A percentile compares a stretch with the other conserved stretches of the same genome.
Conservation (phyloP, 345 rosid species). For the Lepidium africanum region DNA sequence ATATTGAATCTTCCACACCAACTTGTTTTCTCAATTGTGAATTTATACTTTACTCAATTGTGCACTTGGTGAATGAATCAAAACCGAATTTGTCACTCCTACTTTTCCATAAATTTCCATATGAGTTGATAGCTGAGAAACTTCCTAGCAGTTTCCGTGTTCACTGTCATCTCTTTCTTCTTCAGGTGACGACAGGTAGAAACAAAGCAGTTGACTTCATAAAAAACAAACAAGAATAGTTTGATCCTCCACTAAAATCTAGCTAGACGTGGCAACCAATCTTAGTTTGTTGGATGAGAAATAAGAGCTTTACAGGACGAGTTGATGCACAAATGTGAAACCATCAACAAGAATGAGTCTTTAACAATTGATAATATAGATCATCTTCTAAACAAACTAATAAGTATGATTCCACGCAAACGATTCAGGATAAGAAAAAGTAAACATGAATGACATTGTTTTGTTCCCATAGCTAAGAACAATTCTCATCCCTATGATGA, state of each 20-base stretch:
- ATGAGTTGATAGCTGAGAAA: background rate
- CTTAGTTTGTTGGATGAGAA: background rate
- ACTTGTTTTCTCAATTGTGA: constrained; percentile 2
- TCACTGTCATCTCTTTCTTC: constrained; percentile 5
- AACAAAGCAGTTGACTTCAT: background rate
- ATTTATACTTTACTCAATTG: background rate
- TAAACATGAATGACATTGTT: too few relatives aligned
- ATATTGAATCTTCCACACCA: constrained; percentile 15
- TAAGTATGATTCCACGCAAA: too few relatives aligned
- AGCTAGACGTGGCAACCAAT: constrained; percentile 6
- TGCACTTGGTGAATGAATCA: constrained; percentile 1
- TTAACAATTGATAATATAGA: too few relatives aligned
- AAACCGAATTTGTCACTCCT: background rate
- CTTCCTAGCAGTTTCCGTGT: constrained; percentile 23
- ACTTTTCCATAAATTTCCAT: constrained; percentile 7
- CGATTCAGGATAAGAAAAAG: too few relatives aligned
- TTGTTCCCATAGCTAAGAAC: too few relatives aligned
- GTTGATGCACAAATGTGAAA: too few relatives aligned
- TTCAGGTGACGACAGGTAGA: background rate
- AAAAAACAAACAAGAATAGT: background rate
- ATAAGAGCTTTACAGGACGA: too few relatives aligned
- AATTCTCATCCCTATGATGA: background rate
- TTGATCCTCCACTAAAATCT: background rate
- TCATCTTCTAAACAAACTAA: too few relatives aligned
- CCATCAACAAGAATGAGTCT: too few relatives aligned